Base-by-base conservation (phyloP, 2,329 filamentous ascomycete species). In the Aspergillus novoparasiticus region DNA sequence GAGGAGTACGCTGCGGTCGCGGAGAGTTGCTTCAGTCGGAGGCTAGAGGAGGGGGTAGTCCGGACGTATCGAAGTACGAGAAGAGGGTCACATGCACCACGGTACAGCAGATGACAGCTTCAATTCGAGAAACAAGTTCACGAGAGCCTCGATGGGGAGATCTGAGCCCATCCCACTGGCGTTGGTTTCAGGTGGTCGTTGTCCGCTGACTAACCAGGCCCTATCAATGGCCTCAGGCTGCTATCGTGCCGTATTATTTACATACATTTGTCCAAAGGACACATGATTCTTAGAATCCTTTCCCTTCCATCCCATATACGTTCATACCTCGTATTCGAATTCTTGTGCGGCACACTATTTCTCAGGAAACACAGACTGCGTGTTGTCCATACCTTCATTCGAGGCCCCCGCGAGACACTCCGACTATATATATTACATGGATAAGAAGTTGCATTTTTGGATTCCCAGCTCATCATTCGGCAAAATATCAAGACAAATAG, bases 181-280 rank as follows among this genome's bases (percentile, higher is more conserved):
- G 55, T 58, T 59, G 57, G 60, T 66, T 66, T 66, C 65, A 62
- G 60, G 57, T 64, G 62, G 62, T 60, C 43, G 45, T 23, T 57
- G 51, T 54, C 58, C 51, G 67, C 65, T 69, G 65, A 69, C 67
- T 69, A 69, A 69, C 64, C 61, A 41, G 11, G 28, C 36, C 43
- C 54, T 63, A 53, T 53, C 16, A 16, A 39, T 36, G n/a, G 66
- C 64, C 66, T 66, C 34, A 65, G 64, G 62, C 58, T 53, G 41
- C 57, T 23, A 56, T n/a, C 39, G 19, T 41, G 16, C 19, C 16
- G 6, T 41, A 41, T 41, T 41, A n/a, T 41, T 41, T 41, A n/a
- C 39, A 41, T 41, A 4, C 36, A 19, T 9, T 19, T 41, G 2
- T 41, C 9, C 11, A 36, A 36, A 14, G 12, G 16, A 39, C 36